Evolutionary conservation across 345 rosid species (phyloP), one percentile per base, ranked within the genome.

Genomic region (Gossypium bickii): DNA sequence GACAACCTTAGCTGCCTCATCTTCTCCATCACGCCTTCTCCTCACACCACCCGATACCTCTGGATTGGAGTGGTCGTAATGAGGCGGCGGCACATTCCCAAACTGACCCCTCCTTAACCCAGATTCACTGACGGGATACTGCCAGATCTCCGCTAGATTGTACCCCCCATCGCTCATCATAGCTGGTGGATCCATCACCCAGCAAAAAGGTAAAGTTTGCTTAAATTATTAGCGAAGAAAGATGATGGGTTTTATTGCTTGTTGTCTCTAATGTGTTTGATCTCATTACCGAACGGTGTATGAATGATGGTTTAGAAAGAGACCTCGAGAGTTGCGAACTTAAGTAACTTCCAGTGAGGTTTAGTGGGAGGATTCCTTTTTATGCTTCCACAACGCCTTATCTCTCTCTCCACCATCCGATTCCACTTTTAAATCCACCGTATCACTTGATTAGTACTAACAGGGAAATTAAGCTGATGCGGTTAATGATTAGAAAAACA

Each of bases 91-190:
- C 69, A 79, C 75, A 41, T 77, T 80, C 58, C 81, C 87, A 55
- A 81, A 72, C 72, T 74, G 83, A 34, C 72, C 79, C 69, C 79
- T 74, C 62, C 77, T 81, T 47, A 79, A 74, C 20, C 84, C 83
- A 49, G 80, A 75, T 63, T 71, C 80, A 10, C 74, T 74, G 43
- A 87, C 55, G 75, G 91, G 87, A 74, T 85, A 86, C 81, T 79
- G 93, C 98, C 93, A 93, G 92, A 91, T 87, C 95, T 91, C 98
- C 47, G 89, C 71, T 65, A 88, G 74, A 76, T 80, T 84, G 76
- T 78, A 88, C 34, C 86, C 74, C 61, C 83, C 88, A 74, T 82
- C 89, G 71, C 82, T 86, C 80, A 88, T 85, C 87, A 88, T 82
- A 67, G 82, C 87, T 2, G 88, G 87, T 52, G 94, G 91, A 90